Evolutionary conservation across 2,329 filamentous ascomycete species (phyloP).

Genomic region (Trichoderma arundinaceum): DNA sequence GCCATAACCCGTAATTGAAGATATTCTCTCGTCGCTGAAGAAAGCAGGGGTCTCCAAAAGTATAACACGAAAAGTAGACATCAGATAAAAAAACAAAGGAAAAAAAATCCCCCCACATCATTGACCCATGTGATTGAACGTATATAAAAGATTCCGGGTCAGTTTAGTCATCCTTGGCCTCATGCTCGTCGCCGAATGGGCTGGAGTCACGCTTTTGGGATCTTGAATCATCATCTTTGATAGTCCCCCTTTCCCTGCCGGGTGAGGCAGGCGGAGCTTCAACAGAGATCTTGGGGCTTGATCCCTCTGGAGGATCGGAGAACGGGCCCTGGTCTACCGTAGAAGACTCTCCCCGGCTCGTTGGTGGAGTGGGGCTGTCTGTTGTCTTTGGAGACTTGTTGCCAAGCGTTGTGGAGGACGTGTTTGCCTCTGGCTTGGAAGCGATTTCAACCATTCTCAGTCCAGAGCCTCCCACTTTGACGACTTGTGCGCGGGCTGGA

Average conservation of each 20-base stretch:
- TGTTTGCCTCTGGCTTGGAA: conserved; percentile 47
- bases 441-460: conserved; percentile 54
- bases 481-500: conserved; percentile 63
- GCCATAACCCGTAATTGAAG: conserved; percentile 39
- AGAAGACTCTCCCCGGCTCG: conserved; percentile 55
- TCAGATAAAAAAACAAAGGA: conserved; percentile 10
- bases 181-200: conserved; percentile 65
- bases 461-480: conserved; percentile 59
- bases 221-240: conserved; percentile 37
- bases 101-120: background rate
- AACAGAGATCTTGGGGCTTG: conserved; percentile 34
- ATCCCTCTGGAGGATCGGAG: conserved; percentile 56
- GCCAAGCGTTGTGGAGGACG: conserved; percentile 36
- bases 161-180: conserved; percentile 53
- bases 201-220: conserved; percentile 47
- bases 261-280: conserved; percentile 8
- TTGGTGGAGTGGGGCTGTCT: conserved; percentile 6
- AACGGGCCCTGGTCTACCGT: conserved; percentile 63
- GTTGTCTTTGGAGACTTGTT: conserved; percentile 15
- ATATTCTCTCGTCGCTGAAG: conserved; percentile 33
- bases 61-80: conserved; percentile 35
- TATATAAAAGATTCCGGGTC: conserved; percentile 30
- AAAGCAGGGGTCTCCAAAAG: conserved; percentile 38
- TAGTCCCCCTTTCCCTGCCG: background rate
- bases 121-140: conserved; percentile 33